Conservation (phyloP, 1,139 yeast species). For the Suhomyces bokatorum region DNA sequence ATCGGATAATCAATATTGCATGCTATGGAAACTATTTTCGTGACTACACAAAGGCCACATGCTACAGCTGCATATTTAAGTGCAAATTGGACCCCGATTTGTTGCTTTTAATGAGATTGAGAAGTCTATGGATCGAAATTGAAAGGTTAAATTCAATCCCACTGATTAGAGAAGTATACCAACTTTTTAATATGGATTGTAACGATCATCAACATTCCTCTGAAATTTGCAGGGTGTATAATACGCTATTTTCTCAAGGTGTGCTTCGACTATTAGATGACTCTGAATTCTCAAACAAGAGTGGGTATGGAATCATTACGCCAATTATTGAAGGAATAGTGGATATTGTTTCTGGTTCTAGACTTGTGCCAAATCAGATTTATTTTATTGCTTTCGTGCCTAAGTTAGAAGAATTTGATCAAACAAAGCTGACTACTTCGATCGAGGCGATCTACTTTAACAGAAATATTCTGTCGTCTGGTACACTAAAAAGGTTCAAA, state of each 20-base stretch:
- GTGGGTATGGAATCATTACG: not conserved
- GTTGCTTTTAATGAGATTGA: not conserved
- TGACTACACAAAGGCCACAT: not conserved
- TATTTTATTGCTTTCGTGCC: not conserved
- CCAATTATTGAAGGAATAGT: not conserved
- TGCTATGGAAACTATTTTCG: not conserved
- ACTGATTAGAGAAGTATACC: not conserved
- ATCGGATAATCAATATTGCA: not conserved
- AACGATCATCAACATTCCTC: not conserved
- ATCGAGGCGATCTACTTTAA: not conserved
- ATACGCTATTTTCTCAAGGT: not conserved
- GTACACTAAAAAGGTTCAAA: not conserved
- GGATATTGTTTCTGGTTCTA: not conserved
- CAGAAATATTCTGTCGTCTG: too few species aligned
- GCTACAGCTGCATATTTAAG: not conserved
- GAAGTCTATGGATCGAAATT: not conserved
- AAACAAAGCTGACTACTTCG: not conserved
- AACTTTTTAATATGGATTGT: not conserved
- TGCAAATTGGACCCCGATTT: not conserved
- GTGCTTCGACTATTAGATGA: not conserved
- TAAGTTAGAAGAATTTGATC: not conserved
- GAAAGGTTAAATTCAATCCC: not conserved
- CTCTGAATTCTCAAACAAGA: not conserved
- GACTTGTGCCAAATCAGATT: not conserved
- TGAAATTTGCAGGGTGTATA: not conserved